Evolutionary conservation across 2,329 filamentous ascomycete species (phyloP), one percentile per base, ranked within the genome.

Genomic region (Pestalotiopsis sp.): DNA sequence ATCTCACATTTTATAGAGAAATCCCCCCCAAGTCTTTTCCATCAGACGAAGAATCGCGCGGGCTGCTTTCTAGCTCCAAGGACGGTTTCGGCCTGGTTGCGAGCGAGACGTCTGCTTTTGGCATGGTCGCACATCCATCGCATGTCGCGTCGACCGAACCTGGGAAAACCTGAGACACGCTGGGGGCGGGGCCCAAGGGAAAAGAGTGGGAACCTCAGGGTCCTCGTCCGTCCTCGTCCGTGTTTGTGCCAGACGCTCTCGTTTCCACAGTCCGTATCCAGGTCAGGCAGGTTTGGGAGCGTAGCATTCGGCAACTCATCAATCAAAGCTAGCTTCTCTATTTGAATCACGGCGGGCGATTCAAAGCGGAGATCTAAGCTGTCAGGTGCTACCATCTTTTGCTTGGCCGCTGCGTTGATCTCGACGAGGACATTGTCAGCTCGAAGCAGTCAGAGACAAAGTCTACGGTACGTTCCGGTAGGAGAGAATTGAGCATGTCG

Each of bases 151-250:
- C 61, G 61, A 64, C 61, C 61, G 61, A 64, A 52, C 61, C 39
- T 45, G 39, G 61, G 39, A 64, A 36, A 52, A 64, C 41, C 61
- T 64, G 61, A 64, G 61, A 64, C 61, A 64, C 27, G 59, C n/a
- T 62, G 59, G 59, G 31, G 59, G 25, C 27, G 59, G 31, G 59
- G 25, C 59, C 59, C 59, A 17, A 62, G 36, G 4, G n/a, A 20
- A 36, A 39, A 36, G 23, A 59, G 57, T 27, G 57, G 23, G 12
- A 9, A 20, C 36, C 14, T 20, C 59, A 62, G 31, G 59, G 59
- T 59, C 57, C 25, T 23, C 25, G 23, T 59, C 45, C 45, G 45
- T 20, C 57, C 25, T 23, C 57, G 23, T 59, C 45, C 45, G 45
- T 20, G 45, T 52, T 52, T 52, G 45, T 52, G 45, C 45, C 45